A percentile compares a stretch with the other conserved stretches of the same genome.
These are phyloP conservation scores for Aspergillus awamori DNA, from an alignment of 2,329 filamentous ascomycete genomes.

Conservation along the genomic window DNA sequence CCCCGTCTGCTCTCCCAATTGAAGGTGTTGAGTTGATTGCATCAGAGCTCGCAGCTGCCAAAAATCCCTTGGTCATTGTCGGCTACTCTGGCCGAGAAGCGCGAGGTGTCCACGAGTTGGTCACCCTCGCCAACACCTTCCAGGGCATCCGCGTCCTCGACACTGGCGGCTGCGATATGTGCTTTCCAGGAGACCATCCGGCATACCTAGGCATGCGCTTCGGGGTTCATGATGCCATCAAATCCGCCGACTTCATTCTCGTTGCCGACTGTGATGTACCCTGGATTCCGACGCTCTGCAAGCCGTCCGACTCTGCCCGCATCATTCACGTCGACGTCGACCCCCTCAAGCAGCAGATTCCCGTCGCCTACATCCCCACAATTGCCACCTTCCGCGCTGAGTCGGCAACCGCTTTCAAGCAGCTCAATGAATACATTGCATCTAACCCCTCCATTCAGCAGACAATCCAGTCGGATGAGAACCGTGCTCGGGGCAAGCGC, in stretches of 20 bases:
- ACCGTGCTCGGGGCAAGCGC: conserved; percentile 53
- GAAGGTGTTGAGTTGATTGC: conserved; percentile 50
- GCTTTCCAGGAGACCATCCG: conserved; percentile 51
- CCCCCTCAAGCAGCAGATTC: conserved; percentile 72
- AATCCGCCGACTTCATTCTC: conserved; percentile 78
- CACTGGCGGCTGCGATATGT: conserved; percentile 57
- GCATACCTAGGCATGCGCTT: conserved; percentile 72
- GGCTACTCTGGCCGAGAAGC: conserved; percentile 55
- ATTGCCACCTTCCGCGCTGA: conserved; percentile 69
- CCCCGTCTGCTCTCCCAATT: conserved; percentile 63
- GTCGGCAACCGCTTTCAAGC: conserved; percentile 64
- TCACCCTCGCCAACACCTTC: conserved; percentile 51
- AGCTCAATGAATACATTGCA: conserved; percentile 67
- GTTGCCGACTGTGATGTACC: conserved; percentile 89
- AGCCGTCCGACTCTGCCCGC: conserved; percentile 58
- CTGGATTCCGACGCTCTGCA: conserved; percentile 81
- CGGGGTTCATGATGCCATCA: conserved; percentile 72
- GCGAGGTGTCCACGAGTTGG: conserved; percentile 48
- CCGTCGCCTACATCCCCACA: conserved; percentile 70
- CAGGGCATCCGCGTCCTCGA: conserved; percentile 55
- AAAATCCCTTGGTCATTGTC: conserved; percentile 53
- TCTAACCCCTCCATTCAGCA: conserved; percentile 48
- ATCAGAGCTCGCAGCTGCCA: conserved; percentile 49
- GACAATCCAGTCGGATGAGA: conserved; percentile 47
- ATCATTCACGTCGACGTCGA: conserved; percentile 70